Conservation (phyloP, 1,139 yeast species). For the Saccharomyces pastorianus region DNA sequence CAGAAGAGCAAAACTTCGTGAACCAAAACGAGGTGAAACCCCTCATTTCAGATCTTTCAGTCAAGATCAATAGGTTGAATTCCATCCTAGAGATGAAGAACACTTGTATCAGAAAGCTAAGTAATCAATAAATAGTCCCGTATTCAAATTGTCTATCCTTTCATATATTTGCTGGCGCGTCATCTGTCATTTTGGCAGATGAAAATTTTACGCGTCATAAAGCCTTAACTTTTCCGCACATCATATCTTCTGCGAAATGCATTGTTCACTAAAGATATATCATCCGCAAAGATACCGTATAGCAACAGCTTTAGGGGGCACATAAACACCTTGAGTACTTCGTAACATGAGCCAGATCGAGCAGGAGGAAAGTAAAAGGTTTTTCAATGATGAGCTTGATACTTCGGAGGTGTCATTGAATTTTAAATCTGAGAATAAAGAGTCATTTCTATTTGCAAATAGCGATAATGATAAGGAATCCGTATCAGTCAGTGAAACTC, state of each 20-base stretch:
- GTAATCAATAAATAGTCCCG: background rate
- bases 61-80: background rate
- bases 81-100: background rate
- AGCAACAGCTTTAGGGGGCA: background rate
- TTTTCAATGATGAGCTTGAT: slow-evolving; percentile 14
- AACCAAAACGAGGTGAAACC: background rate
- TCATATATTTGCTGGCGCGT: background rate
- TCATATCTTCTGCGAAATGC: background rate
- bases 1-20: background rate
- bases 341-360: background rate
- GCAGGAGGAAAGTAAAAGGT: slow-evolving; percentile 9
- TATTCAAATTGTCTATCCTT: background rate
- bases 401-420: slow-evolving; percentile 6
- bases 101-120: background rate
- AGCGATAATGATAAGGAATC: background rate
- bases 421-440: slow-evolving; percentile 4
- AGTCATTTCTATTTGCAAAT: slow-evolving; percentile 9
- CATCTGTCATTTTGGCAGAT: background rate
- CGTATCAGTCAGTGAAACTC: background rate
- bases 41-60: background rate
- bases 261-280: background rate
- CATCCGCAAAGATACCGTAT: background rate
- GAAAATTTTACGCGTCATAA: background rate
- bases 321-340: background rate
- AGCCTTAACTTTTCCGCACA: background rate